These are phyloP conservation scores for Dendrobium nobile DNA, from an alignment of 106 monocot species.

Conservation along the genomic window DNA sequence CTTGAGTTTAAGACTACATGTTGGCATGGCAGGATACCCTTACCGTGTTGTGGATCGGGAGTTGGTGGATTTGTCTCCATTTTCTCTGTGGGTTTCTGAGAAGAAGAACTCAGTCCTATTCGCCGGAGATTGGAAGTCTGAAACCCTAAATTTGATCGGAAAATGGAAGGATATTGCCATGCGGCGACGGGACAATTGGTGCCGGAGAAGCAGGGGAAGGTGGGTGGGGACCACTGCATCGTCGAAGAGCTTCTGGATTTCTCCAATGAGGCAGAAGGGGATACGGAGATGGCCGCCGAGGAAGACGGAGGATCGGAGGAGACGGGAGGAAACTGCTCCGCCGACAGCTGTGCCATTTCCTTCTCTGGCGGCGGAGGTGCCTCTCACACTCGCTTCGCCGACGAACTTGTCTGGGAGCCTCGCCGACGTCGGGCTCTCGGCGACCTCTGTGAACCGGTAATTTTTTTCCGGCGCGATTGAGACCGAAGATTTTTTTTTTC, in stretches of 20 bases:
- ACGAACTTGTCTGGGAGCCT: conserved; percentile 18
- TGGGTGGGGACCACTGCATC: conserved; percentile 33
- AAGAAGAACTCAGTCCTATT: not conserved
- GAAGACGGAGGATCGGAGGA: conserved; percentile 2
- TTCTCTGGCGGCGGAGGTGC: conserved; percentile 14
- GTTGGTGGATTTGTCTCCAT: not conserved
- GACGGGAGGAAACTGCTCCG: conserved; percentile 12
- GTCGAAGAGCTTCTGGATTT: conserved; percentile 52
- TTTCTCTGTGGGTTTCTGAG: not conserved
- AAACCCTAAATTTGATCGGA: not conserved
- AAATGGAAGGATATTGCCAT: conserved; percentile 37
- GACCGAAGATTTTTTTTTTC: too few species aligned
- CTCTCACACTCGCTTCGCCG: conserved; percentile 7
- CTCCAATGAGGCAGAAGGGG: conserved; percentile 24
- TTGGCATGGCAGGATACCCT: too few species aligned
- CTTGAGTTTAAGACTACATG: too few species aligned
- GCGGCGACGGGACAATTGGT: not conserved
- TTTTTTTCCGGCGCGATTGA: not conserved
- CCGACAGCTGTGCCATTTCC: conserved; percentile 44
- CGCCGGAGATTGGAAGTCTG: not conserved
- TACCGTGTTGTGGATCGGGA: too few species aligned
- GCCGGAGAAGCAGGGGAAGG: conserved; percentile 27
- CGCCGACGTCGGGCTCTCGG: conserved; percentile 29
- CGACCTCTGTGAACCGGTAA: conserved; percentile 72
- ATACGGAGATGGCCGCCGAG: not conserved